Base-by-base conservation (phyloP, 441 rosid species). In the Arabidopsis hybrid region DNA sequence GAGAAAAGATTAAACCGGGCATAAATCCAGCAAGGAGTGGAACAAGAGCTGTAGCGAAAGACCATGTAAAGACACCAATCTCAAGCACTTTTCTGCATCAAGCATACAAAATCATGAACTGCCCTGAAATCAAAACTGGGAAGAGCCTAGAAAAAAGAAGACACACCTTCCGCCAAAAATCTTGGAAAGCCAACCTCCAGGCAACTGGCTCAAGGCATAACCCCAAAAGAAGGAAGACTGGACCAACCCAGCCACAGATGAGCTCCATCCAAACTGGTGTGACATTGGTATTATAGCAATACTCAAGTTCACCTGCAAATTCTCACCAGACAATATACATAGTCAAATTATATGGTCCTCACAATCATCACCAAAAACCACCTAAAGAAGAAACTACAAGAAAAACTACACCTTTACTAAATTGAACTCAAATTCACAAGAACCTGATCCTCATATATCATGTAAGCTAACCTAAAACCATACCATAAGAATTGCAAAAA, bases 191-290 rank as follows among this genome's bases (percentile, higher is more conserved):
- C 97, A 94, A 60, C 96, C 97, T 12, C 98, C 96, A 10, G 97
- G 97, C 81, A 91, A 85, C 80, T 90, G 96, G 73, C 97, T 94
- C 86, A 94, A 71, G 0, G 98, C 95, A 80, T 94, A 94, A 39
- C 97, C 98, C 96, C 93, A 91, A 69, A 94, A 94, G 88, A 94
- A 94, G 0, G 97, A 94, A 3, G 98, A 94, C 79, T 91, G 96
- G 67, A 94, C 98, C 76, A 90, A 73, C 2, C 98, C 98, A 6
- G 98, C 97, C 34, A 84, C 79, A 2, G 98, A 87, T 39, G 97
- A 79, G 81, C 80, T 91, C 97, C 92, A 91, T 60, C 99, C 99
- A 61, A 90, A 91, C 79, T 89, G 92, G 61, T 91, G 96, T 49
- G 98, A 91, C 95, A 94, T 89, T 71, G 99, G 97, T 77, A 88